Conservation (phyloP, 1,284 basidiomycete genomes). For the Ceratobasidium sp. region DNA sequence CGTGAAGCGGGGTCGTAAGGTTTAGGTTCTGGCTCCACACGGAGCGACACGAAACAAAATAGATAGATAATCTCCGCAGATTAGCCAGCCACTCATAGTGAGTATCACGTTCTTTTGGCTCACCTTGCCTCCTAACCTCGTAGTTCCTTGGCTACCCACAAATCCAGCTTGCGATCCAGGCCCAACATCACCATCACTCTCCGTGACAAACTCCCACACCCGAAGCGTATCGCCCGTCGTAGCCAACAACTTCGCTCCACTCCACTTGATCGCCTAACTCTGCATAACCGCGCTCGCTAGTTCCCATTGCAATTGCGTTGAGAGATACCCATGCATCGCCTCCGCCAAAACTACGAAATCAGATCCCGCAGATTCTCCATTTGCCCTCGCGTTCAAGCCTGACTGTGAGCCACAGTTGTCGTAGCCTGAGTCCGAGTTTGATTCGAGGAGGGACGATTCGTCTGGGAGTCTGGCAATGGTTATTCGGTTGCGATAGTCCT, state of each 20-base stretch:
- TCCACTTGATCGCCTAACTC: constrained; percentile 61
- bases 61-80: not conserved
- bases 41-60: not conserved
- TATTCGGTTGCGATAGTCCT: constrained; percentile 84
- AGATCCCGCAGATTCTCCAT: constrained; percentile 46
- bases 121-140: constrained; percentile 58
- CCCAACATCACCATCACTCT: constrained; percentile 67
- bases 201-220: constrained; percentile 80
- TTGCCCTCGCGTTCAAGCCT: constrained; percentile 35
- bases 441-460: constrained; percentile 84
- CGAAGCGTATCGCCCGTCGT: constrained; percentile 91
- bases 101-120: constrained; percentile 78
- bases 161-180: constrained; percentile 65
- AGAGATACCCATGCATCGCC: constrained; percentile 85
- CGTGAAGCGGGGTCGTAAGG: constrained; percentile 90
- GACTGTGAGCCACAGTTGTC: too few relatives aligned
- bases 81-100: constrained; percentile 72
- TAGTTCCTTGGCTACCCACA: constrained; percentile 72
- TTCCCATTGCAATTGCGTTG: constrained; percentile 86
- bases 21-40: constrained; percentile 87
- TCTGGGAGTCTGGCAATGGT: constrained; percentile 86
- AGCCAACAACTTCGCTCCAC: constrained; percentile 80
- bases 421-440: constrained; percentile 61
- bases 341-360: constrained; percentile 87
- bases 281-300: constrained; percentile 73